A percentile compares a stretch with the other conserved stretches of the same genome.
phyloP scores from a whole-genome alignment of 805 yeast species.

The Jamesozyma spencerorum region DNA sequence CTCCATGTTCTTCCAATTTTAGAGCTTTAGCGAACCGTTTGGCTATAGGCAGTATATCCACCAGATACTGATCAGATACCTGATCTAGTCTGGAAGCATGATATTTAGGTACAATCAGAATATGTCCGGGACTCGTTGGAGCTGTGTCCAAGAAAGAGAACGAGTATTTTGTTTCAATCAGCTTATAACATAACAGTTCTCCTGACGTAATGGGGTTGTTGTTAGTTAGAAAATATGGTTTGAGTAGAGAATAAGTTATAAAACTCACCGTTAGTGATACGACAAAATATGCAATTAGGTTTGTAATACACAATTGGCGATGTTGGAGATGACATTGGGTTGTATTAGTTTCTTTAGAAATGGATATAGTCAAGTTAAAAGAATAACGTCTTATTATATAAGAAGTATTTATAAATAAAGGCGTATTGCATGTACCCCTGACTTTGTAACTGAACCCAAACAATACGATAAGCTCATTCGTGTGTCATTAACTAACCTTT shows the following conservation, averaged over 20 bases:
- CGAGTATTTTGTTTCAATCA: slow-evolving; percentile 70
- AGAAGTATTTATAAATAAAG: too few relatives aligned
- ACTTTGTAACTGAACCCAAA: too few relatives aligned
- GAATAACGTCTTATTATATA: too few relatives aligned
- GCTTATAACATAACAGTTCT: slow-evolving; percentile 84
- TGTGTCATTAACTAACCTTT: neutral
- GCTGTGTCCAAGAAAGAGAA: slow-evolving; percentile 87
- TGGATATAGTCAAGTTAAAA: too few relatives aligned
- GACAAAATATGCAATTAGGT: slow-evolving; percentile 82
- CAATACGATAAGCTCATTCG: too few relatives aligned
- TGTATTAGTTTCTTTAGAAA: too few relatives aligned
- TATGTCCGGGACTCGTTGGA: slow-evolving; percentile 86
- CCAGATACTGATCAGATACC: slow-evolving; percentile 80
- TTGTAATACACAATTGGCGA: slow-evolving; percentile 21
- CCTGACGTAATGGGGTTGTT: slow-evolving; percentile 34
- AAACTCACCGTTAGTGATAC: slow-evolving; percentile 77
- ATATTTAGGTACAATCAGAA: slow-evolving; percentile 80
- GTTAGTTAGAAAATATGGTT: neutral
- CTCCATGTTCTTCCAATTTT: slow-evolving; percentile 48
- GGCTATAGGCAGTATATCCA: slow-evolving; percentile 82
- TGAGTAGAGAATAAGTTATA: too few relatives aligned
- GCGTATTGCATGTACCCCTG: too few relatives aligned
- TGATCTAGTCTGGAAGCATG: slow-evolving; percentile 90
- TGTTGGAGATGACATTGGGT: neutral
- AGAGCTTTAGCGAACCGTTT: slow-evolving; percentile 74